Evolutionary conservation across 169 alveolate genomes (phyloP).

Genomic region (Plasmodium berghei): DNA sequence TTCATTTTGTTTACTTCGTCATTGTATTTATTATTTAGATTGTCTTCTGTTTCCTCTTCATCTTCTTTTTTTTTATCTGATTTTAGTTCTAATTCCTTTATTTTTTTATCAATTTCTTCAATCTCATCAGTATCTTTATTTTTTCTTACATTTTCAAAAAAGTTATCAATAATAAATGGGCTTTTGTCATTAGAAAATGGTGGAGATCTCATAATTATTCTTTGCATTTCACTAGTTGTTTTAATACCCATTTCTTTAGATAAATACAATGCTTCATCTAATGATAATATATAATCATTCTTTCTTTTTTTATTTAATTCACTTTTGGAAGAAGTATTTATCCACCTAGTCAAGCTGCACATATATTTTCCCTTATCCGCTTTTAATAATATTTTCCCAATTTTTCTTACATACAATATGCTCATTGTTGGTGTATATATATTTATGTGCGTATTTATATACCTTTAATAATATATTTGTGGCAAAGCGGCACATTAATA

Average conservation of each 20-base stretch:
- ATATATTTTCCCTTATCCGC: not conserved
- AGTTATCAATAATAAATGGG: slow-evolving; percentile 85
- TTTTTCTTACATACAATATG: not conserved
- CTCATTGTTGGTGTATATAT: not conserved
- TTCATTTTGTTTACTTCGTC: slow-evolving; percentile 18
- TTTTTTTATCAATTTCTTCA: slow-evolving; percentile 28
- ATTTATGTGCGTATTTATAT: not conserved
- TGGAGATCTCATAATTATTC: slow-evolving; percentile 85
- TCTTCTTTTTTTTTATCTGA: slow-evolving; percentile 4
- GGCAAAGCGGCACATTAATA: too few species aligned
- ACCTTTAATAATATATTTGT: not conserved
- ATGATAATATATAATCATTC: slow-evolving; percentile 37
- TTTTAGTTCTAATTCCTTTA: slow-evolving; percentile 18
- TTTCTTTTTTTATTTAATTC: slow-evolving; percentile 20
- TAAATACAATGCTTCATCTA: slow-evolving; percentile 87
- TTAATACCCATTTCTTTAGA: slow-evolving; percentile 90
- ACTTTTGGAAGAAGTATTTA: slow-evolving; percentile 6
- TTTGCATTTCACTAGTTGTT: slow-evolving; percentile 86
- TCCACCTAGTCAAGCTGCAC: not conserved
- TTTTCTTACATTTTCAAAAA: slow-evolving; percentile 75
- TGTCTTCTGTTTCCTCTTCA: slow-evolving; percentile 1
- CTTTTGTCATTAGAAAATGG: slow-evolving; percentile 87
- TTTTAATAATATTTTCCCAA: not conserved
- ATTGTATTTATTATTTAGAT: not conserved
- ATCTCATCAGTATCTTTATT: slow-evolving; percentile 61